Base-by-base conservation (phyloP, 2,329 filamentous ascomycete genomes). In the Ophiostoma quercus region DNA sequence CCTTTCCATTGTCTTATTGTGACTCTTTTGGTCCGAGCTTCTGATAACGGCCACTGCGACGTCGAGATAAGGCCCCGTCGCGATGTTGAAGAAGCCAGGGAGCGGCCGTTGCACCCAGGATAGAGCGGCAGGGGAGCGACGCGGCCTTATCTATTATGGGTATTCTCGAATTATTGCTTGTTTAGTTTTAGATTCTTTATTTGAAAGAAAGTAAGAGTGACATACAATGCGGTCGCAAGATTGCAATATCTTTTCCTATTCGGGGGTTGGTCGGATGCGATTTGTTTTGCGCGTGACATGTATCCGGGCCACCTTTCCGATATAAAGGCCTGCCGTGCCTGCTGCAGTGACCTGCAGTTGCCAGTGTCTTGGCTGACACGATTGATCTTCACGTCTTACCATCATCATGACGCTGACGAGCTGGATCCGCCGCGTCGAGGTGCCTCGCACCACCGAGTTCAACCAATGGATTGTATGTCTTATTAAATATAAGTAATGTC, bases 401-500 rank as follows among this genome's bases (percentile, higher is more conserved):
- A n/a, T 9, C 32, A 39, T 12, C 62, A 65, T 65, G 62, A 65
- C 62, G 16, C 34, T 65, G 32, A 65, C 62, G 16, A 65, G 62
- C 62, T 65, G 62, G 62, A 65, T 37, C 16, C 62, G 62, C n/a
- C 62, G 62, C 12, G 19, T 65, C 19, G 62, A 65, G 62, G 62
- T 65, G 16, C 14, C 62, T 16, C 62, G 34, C 62, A 65, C 62
- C 32, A 65, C 62, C 62, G 62, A 65, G 62, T 37, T 65, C 34
- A 65, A 65, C 34, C 62, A 65, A 65, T 65, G 62, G 62, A 65
- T 65, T 41, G 62, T 65, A 39, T 32, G 62, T 65, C 22, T 57
- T 22, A 3, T 14, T 57, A 9, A 5, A 22, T 29, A 1, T 5
- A 25, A 29, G 25, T 25, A 12, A 12, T 22, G 12, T 57, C 22